Base-by-base conservation (phyloP, 2,329 filamentous ascomycete genomes). In the Ambrosiella xylebori region DNA sequence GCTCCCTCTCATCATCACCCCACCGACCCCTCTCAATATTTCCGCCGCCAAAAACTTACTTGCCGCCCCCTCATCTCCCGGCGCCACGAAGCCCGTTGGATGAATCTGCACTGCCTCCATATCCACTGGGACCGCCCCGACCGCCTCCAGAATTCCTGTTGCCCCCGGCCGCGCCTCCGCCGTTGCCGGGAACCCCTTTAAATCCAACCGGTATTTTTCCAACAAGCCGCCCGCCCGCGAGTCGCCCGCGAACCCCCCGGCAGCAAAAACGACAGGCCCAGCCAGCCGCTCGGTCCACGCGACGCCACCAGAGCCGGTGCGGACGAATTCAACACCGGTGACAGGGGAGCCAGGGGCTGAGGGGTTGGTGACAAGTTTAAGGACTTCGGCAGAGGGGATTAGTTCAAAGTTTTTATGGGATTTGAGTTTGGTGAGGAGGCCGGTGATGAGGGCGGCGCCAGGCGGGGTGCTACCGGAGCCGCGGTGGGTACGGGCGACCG, bases 21-120 rank as follows among this genome's bases (percentile, higher is more conserved):
- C 81, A 0, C 81, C 81, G 63, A 84, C 80, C 0, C 80, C 81
- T 2, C 81, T 70, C 35, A 85, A 69, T 59, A 81, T 71, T 66
- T 85, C 81, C 0, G 81, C 81, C 0, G 80, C 80, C 3, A 84
- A 73, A 63, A 84, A 79, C 66, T 84, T 84, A 53, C 80, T 73
- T 39, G 68, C 67, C 0, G 73, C 71, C 0, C 62, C 63, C 0
- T 70, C 67, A 38, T 73, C 71, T 1, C 71, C 69, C 0, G 75
- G 74, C 61, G 83, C 79, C 5, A 84, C 70, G 63, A 85, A 84
- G 0, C 79, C 79, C 0, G 81, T 83, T 1, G 81, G 81, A 62
- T 85, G 81, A 3, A 84, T 73, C 65, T 85, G 81, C 1, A 85
- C 79, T 59, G 71, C 72, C 49, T 75, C 72, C 75, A 77, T 77